Evolutionary conservation across 176 grass and related monocot genomes (phyloP).

Genomic region (Rhynchospora breviuscula): DNA sequence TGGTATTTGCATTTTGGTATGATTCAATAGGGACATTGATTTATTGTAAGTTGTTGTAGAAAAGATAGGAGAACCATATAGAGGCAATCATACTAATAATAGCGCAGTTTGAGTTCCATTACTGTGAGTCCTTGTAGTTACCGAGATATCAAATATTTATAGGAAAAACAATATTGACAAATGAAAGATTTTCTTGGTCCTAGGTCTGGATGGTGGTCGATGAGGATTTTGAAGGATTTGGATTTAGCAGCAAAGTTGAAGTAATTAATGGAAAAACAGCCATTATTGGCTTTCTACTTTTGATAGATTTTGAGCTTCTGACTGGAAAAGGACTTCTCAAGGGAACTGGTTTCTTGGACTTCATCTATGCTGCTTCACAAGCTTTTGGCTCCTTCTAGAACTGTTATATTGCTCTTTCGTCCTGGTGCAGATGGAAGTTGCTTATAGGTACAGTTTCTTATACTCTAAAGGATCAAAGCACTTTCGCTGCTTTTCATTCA

Average conservation of each 20-base stretch:
- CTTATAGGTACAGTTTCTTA: not conserved
- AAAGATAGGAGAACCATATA: not conserved
- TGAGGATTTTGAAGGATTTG: conserved; percentile 80
- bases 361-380: conserved; percentile 69
- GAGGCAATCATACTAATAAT: not conserved
- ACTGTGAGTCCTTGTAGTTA: not conserved
- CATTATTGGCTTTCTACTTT: conserved; percentile 84
- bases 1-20: not conserved
- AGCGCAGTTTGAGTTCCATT: not conserved
- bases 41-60: not conserved
- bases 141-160: not conserved
- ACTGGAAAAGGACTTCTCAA: conserved; percentile 96
- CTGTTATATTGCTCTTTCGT: conserved; percentile 15
- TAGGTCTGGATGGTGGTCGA: conserved; percentile 94
- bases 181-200: conserved; percentile 16
- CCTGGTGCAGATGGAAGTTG: not conserved
- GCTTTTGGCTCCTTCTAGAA: conserved; percentile 47
- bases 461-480: not conserved
- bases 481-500: not conserved
- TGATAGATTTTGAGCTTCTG: conserved; percentile 95
- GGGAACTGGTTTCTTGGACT: conserved; percentile 97
- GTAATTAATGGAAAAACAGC: conserved; percentile 86
- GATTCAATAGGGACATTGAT: not conserved
- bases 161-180: not conserved
- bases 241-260: conserved; percentile 69